A percentile compares a stretch with the other conserved stretches of the same genome.
Evolutionary conservation across 192 early-diverging fungal genomes (phyloP).

Genomic region (Mortierella antarctica): DNA sequence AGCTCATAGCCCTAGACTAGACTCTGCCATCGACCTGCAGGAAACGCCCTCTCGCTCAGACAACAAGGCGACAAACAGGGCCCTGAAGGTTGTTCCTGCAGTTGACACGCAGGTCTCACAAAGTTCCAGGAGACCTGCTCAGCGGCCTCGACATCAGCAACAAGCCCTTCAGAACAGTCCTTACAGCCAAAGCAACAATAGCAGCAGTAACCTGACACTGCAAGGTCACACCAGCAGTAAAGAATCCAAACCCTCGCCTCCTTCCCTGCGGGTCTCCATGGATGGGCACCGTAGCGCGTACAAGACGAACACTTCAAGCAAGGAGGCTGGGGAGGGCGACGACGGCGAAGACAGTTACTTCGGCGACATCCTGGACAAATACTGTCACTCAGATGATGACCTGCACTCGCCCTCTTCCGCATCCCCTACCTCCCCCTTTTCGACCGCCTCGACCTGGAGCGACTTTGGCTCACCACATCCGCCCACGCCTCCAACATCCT

Average conservation of each 20-base stretch:
- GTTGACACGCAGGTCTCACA: too few relatives aligned
- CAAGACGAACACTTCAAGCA: background rate
- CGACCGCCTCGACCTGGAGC: conserved; percentile 6
- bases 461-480: conserved; percentile 31
- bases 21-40: background rate
- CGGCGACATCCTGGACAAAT: conserved; percentile 39
- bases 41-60: background rate
- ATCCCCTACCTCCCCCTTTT: conserved; percentile 41
- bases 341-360: conserved; percentile 33
- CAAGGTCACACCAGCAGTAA: background rate
- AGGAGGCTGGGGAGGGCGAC: background rate
- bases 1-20: background rate
- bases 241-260: conserved; percentile 3
- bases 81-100: background rate
- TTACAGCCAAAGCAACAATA: background rate
- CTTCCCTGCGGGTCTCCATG: conserved; percentile 4
- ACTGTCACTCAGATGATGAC: conserved; percentile 39
- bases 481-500: conserved; percentile 29
- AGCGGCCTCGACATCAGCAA: background rate
- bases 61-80: conserved; percentile 6
- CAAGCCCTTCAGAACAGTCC: background rate
- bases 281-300: background rate
- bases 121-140: background rate
- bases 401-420: conserved; percentile 35
- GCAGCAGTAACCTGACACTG: background rate